Evolutionary conservation across 2,329 filamentous ascomycete species (phyloP), one percentile per base, ranked within the genome.

Genomic region (Neurospora sp.): DNA sequence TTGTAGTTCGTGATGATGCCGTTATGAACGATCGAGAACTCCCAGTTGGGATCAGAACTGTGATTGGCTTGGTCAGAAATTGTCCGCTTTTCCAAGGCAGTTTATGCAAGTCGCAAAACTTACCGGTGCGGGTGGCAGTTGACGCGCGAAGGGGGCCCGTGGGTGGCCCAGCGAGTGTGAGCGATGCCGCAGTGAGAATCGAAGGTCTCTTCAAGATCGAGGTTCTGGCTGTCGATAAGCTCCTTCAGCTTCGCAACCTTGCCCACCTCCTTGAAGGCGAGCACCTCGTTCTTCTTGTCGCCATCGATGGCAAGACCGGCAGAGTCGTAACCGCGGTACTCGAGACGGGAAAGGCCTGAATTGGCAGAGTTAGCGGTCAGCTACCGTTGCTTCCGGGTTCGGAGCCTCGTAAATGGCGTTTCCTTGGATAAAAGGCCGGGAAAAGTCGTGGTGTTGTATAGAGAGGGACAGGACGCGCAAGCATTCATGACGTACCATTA

Each of bases 1-100:
- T 99, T 99, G 89, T 99, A 99, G 88, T 99, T 99, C 85, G 96
- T 99, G 83, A 99, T 99, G 87, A 99, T 99, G 80, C 96, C 96
- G 84, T 99, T 99, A 91, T 99, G 96, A 72, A 98, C 96, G 77
- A 99, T 90, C 75, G 92, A 88, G 82, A 99, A 99, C 84, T 99
- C 92, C 93, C 95, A 99, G 78, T 85, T 92, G 77, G 91, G 89
- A 82, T 99, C 96, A 75, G 95, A 98, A 82, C 94, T 96, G 74
- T 19, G 71, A 68, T 19, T 36, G n/a, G 70, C 68, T 70, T 65
- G 67, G 70, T 71, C 40, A 73, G 72, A 74, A 75, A 43, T 67
- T 43, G 38, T 33, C 8, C 62, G 2, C 4, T 19, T 12, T 8
- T 10, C 15, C 36, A 8, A 15, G 43, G 28, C 38, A 43, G 57